Evolutionary conservation across 192 early-diverging fungal species (phyloP), one percentile per base, ranked within the genome.

Genomic region (Rhizophagus clarus): DNA sequence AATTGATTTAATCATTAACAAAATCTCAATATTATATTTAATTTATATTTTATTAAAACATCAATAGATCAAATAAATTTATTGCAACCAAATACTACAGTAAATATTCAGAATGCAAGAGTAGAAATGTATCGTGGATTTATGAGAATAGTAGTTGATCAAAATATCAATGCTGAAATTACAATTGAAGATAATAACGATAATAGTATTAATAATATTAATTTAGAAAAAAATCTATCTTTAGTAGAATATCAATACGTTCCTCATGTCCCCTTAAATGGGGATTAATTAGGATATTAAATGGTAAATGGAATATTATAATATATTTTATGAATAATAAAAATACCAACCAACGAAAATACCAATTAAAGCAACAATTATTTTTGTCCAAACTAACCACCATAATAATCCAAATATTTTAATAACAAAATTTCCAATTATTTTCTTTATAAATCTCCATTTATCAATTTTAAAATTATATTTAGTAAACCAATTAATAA

Each of bases 91-190:
- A 22, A 76, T 60, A 32, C 68, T n/a, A 71, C 14, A 4, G 49
- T 79, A 7, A 11, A 20, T 10, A 51, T 79, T 51, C 66, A 72
- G 24, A 79, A 79, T 47, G 77, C 77, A 4, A 45, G 77, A 37
- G 69, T 79, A 4, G 77, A 79, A 71, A 79, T 79, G 77, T 79
- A 71, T 60, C 77, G 77, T 24, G 77, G 77, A 40, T 79, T 79
- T 71, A 79, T 79, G 77, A 68, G 77, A 32, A 71, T 79, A 42
- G 69, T 79, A 20, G 29, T 71, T 14, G 77, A 79, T 79, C 29
- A 71, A 42, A 79, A 71, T 28, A 45, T 34, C 4, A 79, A 34
- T 26, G 67, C 60, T 0, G 68, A 69, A 71, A 79, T 79, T 34
- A 71, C 47, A 8, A 15, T 71, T 2, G 66, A 47, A 29, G 47